Percentiles rank a stretch among this genome's conserved stretches.
phyloP scores from a whole-genome alignment of 169 alveolate species.

The Prorocentrum cordatum region DNA sequence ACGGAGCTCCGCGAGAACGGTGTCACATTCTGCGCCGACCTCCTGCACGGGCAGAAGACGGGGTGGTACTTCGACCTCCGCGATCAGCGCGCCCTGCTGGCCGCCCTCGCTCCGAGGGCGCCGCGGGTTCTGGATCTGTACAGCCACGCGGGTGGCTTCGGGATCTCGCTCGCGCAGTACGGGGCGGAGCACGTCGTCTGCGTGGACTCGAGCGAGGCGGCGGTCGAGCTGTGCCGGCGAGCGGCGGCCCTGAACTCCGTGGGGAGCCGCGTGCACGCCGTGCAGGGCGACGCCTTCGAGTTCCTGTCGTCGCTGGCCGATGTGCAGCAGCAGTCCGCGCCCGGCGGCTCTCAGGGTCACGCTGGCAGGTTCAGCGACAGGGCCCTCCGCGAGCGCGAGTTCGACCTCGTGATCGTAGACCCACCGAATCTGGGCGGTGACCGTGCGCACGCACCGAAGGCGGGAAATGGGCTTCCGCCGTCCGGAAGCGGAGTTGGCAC shows the following conservation, averaged over 20 bases:
- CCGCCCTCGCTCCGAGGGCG: not conserved
- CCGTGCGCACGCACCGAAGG: no score
- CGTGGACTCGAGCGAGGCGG: slow-evolving; percentile 63
- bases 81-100: slow-evolving; percentile 26
- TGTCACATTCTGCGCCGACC: slow-evolving; percentile 10
- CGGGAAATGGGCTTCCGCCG: no score
- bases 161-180: slow-evolving; percentile 26
- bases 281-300: slow-evolving; percentile 11
- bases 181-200: slow-evolving; percentile 23
- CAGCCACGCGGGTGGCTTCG: slow-evolving; percentile 57
- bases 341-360: no score
- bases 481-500: no score
- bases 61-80: slow-evolving; percentile 65
- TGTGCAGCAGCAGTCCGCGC: no score
- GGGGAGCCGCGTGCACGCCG: slow-evolving; percentile 2
- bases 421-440: no score
- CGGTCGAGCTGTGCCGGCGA: slow-evolving; percentile 35
- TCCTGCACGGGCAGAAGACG: slow-evolving; percentile 32
- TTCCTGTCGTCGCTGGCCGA: no score
- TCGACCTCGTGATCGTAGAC: no score
- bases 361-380: no score
- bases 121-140: slow-evolving; percentile 51
- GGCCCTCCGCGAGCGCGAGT: no score
- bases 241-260: slow-evolving; percentile 52
- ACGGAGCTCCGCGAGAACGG: slow-evolving; percentile 53